These are phyloP conservation scores for Oidiodendron maius DNA, from an alignment of 495 filamentous ascomycete species.

Conservation along the genomic window DNA sequence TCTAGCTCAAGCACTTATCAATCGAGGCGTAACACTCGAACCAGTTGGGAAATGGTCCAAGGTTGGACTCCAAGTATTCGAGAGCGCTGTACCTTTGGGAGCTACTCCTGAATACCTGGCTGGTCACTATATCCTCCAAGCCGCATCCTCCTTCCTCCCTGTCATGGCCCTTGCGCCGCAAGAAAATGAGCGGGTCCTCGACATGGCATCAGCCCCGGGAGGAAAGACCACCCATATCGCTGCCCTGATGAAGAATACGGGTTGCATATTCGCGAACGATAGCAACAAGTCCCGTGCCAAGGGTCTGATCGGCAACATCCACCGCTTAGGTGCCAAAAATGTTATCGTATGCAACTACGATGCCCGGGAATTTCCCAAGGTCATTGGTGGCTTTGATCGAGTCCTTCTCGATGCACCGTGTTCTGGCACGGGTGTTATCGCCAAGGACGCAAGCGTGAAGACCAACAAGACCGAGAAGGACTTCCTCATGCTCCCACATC, in stretches of 20 bases:
- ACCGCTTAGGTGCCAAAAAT: slow-evolving; percentile 90
- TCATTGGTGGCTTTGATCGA: slow-evolving; percentile 91
- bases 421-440: slow-evolving; percentile 83
- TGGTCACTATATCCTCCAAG: slow-evolving; percentile 96
- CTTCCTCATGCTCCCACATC: slow-evolving; percentile 84
- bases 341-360: slow-evolving; percentile 92
- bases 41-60: slow-evolving; percentile 99
- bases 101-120: slow-evolving; percentile 97
- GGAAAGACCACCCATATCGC: slow-evolving; percentile 97
- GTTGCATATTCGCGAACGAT: slow-evolving; percentile 95
- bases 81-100: slow-evolving; percentile 88
- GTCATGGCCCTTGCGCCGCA: slow-evolving; percentile 96
- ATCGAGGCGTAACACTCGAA: slow-evolving; percentile 92
- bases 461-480: slow-evolving; percentile 95
- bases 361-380: slow-evolving; percentile 84
- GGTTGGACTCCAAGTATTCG: slow-evolving; percentile 93
- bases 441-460: slow-evolving; percentile 92
- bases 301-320: slow-evolving; percentile 96
- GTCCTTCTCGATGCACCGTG: slow-evolving; percentile 78
- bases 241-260: slow-evolving; percentile 97
- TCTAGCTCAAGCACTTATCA: slow-evolving; percentile 90
- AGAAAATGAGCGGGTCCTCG: slow-evolving; percentile 81
- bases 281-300: slow-evolving; percentile 87
- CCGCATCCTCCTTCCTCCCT: slow-evolving; percentile 92
- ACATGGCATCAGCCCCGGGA: slow-evolving; percentile 97